Evolutionary conservation across 1,284 basidiomycete genomes (phyloP), one percentile per base, ranked within the genome.

Genomic region (Heliocybe sulcata): DNA sequence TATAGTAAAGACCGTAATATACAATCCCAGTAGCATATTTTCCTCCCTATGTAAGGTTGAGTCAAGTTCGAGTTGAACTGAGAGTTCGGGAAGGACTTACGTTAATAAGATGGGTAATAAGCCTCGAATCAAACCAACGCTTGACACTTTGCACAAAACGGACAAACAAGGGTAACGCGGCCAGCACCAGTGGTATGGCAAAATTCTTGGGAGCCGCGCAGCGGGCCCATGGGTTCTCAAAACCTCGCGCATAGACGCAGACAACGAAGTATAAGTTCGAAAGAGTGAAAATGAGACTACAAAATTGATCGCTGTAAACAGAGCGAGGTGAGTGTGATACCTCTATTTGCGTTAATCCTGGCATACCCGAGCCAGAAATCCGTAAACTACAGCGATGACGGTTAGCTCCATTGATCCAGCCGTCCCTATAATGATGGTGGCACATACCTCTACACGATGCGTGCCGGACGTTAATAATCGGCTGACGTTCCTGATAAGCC

Each of bases 91-190:
- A 42, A n/a, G 45, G 35, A 70, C 79, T 57, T 54, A 89, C 92
- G 60, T 98, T 98, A 66, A 97, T 81, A 29, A 98, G 72, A 75
- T 98, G 94, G 0, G 88, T 88, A 26, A 73, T 63, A 27, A 89
- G 71, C 45, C 75, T 72, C 8, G 90, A 92, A 67, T 97, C 94
- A 35, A 70, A 70, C 67, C 86, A 98, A 74, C 95, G 92, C 63
- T 87, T 88, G 45, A 96, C 64, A 67, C 91, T 93, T 67, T 98
- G 95, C 11, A 90, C 74, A 48, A 94, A 67, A 72, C 95, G 92
- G 31, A 85, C 73, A 1, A 90, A 55, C 14, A 88, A 76, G 0
- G 92, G 92, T 0, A 92, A 60, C 2, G 72, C 60, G 0, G 71
- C 81, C 23, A 89, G 71, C 1, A 80, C 61, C 59, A 82, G 85